A percentile compares a stretch with the other conserved stretches of the same genome.
Evolutionary conservation across 2,329 filamentous ascomycete genomes (phyloP).

Genomic region (Samsoniella hepiali): DNA sequence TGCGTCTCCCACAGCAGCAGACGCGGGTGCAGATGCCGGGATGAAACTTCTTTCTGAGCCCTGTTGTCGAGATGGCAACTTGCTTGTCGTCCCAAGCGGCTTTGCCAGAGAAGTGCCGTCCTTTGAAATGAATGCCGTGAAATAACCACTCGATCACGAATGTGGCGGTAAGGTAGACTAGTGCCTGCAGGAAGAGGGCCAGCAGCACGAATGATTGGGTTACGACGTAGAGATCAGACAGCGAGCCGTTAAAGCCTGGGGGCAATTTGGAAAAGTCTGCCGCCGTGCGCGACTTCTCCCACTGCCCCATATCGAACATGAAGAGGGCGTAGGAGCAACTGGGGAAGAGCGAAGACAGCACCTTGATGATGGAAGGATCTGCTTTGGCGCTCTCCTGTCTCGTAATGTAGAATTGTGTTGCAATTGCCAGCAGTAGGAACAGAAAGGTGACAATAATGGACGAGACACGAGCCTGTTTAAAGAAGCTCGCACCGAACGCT

Average conservation of each 20-base stretch:
- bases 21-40: background rate
- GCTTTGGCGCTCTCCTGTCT: background rate
- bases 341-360: slow-evolving; percentile 24
- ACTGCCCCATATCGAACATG: slow-evolving; percentile 25
- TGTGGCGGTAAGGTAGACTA: slow-evolving; percentile 32
- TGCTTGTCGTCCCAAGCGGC: background rate
- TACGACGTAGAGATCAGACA: slow-evolving; percentile 24
- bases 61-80: background rate
- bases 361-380: background rate
- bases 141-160: slow-evolving; percentile 31
- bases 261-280: slow-evolving; percentile 19
- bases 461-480: slow-evolving; percentile 31
- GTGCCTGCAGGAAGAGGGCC: slow-evolving; percentile 31
- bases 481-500: slow-evolving; percentile 48
- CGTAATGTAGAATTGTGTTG: background rate
- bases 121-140: slow-evolving; percentile 34
- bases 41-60: background rate
- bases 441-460: slow-evolving; percentile 30
- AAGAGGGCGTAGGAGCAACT: slow-evolving; percentile 26
- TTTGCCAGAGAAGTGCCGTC: background rate
- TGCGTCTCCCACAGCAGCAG: too few species aligned
- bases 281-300: slow-evolving; percentile 20
- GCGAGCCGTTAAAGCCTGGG: slow-evolving; percentile 12
- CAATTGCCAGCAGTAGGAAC: slow-evolving; percentile 29
- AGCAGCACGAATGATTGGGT: slow-evolving; percentile 29